Conservation (phyloP, 2,329 filamentous ascomycete genomes). For the Penicillium decumbens region DNA sequence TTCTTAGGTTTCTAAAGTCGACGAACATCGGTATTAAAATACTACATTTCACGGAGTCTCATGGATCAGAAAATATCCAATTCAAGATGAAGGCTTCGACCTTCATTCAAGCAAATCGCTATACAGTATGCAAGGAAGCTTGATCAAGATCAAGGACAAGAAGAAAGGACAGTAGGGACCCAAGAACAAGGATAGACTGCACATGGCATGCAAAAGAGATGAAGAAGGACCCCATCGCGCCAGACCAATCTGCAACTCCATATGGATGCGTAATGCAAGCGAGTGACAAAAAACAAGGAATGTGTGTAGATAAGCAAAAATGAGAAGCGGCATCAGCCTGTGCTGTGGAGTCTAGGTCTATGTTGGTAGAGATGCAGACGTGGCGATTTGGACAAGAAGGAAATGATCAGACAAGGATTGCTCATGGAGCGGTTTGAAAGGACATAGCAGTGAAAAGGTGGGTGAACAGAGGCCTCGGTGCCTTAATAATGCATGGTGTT, state of each 20-base stretch:
- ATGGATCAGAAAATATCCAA: not conserved
- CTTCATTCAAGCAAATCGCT: not conserved
- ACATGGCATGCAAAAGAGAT: not conserved
- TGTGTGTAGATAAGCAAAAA: slow-evolving; percentile 2
- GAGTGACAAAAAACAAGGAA: not conserved
- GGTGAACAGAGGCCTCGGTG: not conserved
- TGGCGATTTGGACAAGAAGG: slow-evolving; percentile 6
- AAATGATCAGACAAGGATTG: not conserved
- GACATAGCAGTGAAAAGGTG: not conserved
- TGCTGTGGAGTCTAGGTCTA: slow-evolving; percentile 6
- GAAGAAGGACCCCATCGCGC: slow-evolving; percentile 19
- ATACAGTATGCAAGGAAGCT: not conserved
- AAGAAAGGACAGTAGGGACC: slow-evolving; percentile 3
- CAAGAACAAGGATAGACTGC: not conserved
- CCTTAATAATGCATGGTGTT: slow-evolving; percentile 23
- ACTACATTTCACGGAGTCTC: not conserved
- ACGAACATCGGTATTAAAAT: not conserved
- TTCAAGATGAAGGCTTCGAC: not conserved
- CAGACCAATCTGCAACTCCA: slow-evolving; percentile 26
- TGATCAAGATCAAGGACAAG: not conserved
- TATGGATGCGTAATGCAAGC: slow-evolving; percentile 25
- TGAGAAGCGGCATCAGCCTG: not conserved
- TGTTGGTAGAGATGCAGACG: slow-evolving; percentile 1
- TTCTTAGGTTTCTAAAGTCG: not conserved
- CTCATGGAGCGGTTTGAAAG: not conserved